A percentile compares a stretch with the other conserved stretches of the same genome.
Evolutionary conservation across 345 rosid genomes (phyloP).

Genomic region (Acer saccharum): DNA sequence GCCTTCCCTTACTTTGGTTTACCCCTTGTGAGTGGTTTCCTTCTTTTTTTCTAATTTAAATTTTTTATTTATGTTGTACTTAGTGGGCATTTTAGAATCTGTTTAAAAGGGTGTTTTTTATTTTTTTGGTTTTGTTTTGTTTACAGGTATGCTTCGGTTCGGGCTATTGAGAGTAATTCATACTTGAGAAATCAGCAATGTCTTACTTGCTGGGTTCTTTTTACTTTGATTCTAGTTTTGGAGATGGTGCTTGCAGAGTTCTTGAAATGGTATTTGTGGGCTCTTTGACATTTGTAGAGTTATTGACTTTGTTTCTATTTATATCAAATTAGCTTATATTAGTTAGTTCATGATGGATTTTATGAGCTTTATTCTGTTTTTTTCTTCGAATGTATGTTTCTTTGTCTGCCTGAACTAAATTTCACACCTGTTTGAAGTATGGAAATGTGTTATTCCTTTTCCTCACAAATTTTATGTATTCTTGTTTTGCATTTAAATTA

Average conservation of each 20-base stretch:
- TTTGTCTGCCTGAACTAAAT: too few relatives aligned
- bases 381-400: too few relatives aligned
- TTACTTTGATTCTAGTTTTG: constrained; percentile 25
- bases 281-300: background rate
- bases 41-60: too few relatives aligned
- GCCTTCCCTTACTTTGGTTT: constrained; percentile 38
- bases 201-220: constrained; percentile 39
- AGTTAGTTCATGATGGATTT: background rate
- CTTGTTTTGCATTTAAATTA: background rate
- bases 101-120: background rate
- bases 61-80: too few relatives aligned
- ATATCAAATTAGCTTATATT: background rate
- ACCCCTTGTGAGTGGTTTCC: constrained; percentile 34
- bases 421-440: background rate
- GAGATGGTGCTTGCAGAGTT: constrained; percentile 26
- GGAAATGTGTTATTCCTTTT: background rate
- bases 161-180: constrained; percentile 27
- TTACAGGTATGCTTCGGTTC: constrained; percentile 35
- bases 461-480: background rate
- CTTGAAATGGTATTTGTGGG: constrained; percentile 27
- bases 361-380: too few relatives aligned
- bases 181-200: constrained; percentile 34
- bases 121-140: background rate
- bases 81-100: background rate
- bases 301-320: background rate